These are phyloP conservation scores for Xylariaceae sp. DNA, from an alignment of 2,329 filamentous ascomycete genomes.

Conservation along the genomic window DNA sequence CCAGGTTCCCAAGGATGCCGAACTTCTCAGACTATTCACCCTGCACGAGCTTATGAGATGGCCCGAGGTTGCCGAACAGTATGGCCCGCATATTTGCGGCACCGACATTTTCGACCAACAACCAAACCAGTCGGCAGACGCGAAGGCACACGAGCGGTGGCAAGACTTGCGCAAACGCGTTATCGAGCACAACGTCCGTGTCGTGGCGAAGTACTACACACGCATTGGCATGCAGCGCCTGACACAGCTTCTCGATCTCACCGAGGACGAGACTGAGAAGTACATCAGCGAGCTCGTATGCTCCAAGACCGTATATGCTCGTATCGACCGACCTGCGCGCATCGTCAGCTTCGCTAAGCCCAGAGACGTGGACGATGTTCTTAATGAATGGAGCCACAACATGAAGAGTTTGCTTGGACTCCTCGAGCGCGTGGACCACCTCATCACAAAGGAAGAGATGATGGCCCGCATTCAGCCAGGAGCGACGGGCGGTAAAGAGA, in stretches of 20 bases:
- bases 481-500: slow-evolving; percentile 38
- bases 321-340: slow-evolving; percentile 89
- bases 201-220: slow-evolving; percentile 98
- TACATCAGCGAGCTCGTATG: slow-evolving; percentile 97
- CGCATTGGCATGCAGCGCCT: slow-evolving; percentile 89
- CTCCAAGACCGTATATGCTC: slow-evolving; percentile 95
- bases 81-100: slow-evolving; percentile 77
- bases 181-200: slow-evolving; percentile 97
- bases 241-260: slow-evolving; percentile 84
- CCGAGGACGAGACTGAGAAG: slow-evolving; percentile 95
- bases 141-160: slow-evolving; percentile 82
- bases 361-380: slow-evolving; percentile 86
- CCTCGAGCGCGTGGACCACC: slow-evolving; percentile 87
- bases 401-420: slow-evolving; percentile 89
- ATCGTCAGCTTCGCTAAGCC: slow-evolving; percentile 94
- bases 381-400: slow-evolving; percentile 98
- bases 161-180: slow-evolving; percentile 94
- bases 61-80: slow-evolving; percentile 86
- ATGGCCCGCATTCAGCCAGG: slow-evolving; percentile 90
- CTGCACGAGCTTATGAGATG: slow-evolving; percentile 96
- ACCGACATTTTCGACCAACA: slow-evolving; percentile 84
- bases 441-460: slow-evolving; percentile 99
- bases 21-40: slow-evolving; percentile 90
- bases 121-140: slow-evolving; percentile 60
- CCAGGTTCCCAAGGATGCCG: slow-evolving; percentile 71